These are phyloP conservation scores for Limonium bicolor DNA, from an alignment of 148 eudicot species.

Conservation along the genomic window DNA sequence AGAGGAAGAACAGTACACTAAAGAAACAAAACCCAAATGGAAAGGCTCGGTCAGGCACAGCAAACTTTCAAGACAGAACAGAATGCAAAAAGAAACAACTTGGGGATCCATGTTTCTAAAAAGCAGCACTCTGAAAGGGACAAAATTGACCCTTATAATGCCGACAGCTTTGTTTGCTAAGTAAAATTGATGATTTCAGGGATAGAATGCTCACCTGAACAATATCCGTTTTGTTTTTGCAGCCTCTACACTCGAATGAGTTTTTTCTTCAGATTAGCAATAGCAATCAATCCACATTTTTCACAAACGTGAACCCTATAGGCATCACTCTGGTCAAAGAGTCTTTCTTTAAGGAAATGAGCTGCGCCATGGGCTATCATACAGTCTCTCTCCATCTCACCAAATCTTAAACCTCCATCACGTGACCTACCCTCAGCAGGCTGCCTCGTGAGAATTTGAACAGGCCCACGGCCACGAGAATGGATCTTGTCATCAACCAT, in stretches of 20 bases:
- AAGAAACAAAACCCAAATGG: too few relatives aligned
- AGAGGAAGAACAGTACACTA: too few relatives aligned
- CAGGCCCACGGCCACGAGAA: slow-evolving; percentile 97
- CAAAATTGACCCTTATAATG: too few relatives aligned
- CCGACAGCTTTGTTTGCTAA: too few relatives aligned
- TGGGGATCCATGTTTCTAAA: too few relatives aligned
- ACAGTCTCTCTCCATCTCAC: slow-evolving; percentile 98
- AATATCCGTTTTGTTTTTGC: slow-evolving; percentile 91
- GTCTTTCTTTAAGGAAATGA: slow-evolving; percentile 85
- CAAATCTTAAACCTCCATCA: slow-evolving; percentile 94
- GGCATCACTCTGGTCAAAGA: slow-evolving; percentile 96
- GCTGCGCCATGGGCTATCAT: slow-evolving; percentile 99
- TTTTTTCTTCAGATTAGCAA: slow-evolving; percentile 89
- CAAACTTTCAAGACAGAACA: too few relatives aligned
- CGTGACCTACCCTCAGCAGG: slow-evolving; percentile 99
- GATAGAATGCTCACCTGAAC: slow-evolving; percentile 76
- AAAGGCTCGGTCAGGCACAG: too few relatives aligned
- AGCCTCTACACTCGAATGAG: slow-evolving; percentile 91
- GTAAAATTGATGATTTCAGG: too few relatives aligned
- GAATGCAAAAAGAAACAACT: too few relatives aligned
- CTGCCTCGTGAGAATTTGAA: slow-evolving; percentile 90
- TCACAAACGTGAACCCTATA: slow-evolving; percentile 94
- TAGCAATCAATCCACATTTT: slow-evolving; percentile 82
- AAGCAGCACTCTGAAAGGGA: too few relatives aligned
- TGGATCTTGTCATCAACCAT: slow-evolving; percentile 99